Base-by-base conservation (phyloP, 2,329 filamentous ascomycete genomes). In the Fusarium pininemorale region DNA sequence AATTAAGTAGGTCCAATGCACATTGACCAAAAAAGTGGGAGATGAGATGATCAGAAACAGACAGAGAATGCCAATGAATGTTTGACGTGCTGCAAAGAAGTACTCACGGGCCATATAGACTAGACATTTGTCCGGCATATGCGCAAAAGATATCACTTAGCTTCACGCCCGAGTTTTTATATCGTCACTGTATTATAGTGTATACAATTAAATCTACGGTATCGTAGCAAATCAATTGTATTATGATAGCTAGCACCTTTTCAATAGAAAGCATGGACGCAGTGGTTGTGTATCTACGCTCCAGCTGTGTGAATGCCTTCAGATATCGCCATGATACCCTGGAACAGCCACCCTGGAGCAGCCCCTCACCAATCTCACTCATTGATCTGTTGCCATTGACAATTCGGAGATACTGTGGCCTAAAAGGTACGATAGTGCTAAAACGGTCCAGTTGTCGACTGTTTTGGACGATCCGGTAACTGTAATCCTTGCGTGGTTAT, bases 21-120 rank as follows among this genome's bases (percentile, higher is more conserved):
- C n/a, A 48, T 61, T 58, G 45, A 42, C 37, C 24, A 48, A 60
- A 35, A 72, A 73, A 75, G 64, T 65, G 72, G 54, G 51, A 66
- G 60, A 61, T 55, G 47, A 54, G 55, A 53, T 53, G 64, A 59
- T 69, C 39, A 64, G 38, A 44, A 35, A 48, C 15, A 47, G 15
- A 11, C 12, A 28, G 37, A 26, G 10, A 24, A 35, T 55, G 14
- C 28, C 28, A n/a, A 51, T 64, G n/a, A 18, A 51, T 50, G 62
- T 56, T 57, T 56, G 41, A 54, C 22, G 53, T 45, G 48, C 61
- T 54, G 44, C 39, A 68, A 58, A 53, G 24, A 56, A 60, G 51
- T 63, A 61, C 65, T 63, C 68, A 62, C 60, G 61, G 65, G 60
- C 69, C 61, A 70, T 47, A 38, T 30, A n/a, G 42, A 44, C 44